Conservation (phyloP, 768 basidiomycete genomes). For the Suillus hirtellus region DNA sequence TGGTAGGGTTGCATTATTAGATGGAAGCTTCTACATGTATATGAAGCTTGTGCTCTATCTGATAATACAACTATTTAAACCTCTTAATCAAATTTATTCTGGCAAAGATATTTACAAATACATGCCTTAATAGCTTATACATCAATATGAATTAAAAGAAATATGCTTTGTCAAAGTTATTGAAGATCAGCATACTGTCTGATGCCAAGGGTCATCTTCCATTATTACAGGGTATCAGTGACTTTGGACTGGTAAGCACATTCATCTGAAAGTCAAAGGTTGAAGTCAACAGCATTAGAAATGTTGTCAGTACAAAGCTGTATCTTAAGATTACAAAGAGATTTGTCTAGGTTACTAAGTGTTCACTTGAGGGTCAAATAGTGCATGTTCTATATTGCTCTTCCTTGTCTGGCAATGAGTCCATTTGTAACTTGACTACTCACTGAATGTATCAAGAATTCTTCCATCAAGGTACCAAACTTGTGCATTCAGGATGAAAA, state of each 20-base stretch:
- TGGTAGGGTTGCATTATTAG: neutral
- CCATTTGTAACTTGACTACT: too few species aligned
- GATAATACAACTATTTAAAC: neutral
- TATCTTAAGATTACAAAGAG: neutral
- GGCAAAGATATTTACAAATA: neutral
- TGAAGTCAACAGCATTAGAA: neutral
- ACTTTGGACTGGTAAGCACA: neutral
- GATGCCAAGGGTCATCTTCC: neutral
- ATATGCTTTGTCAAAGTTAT: neutral
- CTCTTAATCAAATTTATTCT: neutral
- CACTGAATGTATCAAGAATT: too few species aligned
- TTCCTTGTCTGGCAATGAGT: too few species aligned
- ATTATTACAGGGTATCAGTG: neutral
- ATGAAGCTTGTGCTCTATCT: constrained; percentile 1
- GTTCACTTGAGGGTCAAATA: neutral
- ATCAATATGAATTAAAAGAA: neutral
- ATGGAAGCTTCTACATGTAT: neutral
- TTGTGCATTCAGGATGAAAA: too few species aligned
- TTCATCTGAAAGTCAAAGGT: neutral
- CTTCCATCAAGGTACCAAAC: too few species aligned
- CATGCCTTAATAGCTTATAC: neutral
- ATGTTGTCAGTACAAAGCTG: neutral
- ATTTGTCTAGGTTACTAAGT: neutral
- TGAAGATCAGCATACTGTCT: neutral
- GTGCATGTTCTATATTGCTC: too few species aligned